Conservation (phyloP, 2,329 filamentous ascomycete species). For the Macrophomina pseudophaseolina region DNA sequence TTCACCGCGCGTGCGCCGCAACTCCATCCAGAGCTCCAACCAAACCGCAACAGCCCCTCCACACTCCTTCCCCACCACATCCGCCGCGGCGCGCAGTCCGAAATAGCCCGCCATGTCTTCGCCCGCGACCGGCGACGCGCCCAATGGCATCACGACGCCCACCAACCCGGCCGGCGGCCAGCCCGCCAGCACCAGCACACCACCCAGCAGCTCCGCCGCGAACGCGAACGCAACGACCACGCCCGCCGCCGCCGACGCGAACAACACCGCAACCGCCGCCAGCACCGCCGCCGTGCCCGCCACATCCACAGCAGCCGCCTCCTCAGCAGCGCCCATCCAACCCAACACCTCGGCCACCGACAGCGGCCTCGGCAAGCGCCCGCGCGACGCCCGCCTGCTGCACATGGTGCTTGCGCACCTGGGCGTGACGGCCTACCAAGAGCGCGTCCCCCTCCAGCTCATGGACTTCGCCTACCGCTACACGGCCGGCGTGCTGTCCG, state of each 20-base stretch:
- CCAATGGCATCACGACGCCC: slow-evolving; percentile 47
- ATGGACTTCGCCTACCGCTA: slow-evolving; percentile 88
- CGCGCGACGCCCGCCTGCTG: slow-evolving; percentile 78
- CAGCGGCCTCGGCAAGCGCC: slow-evolving; percentile 54
- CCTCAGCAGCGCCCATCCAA: slow-evolving; percentile 33
- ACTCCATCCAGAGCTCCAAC: background rate
- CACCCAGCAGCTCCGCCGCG: slow-evolving; percentile 45
- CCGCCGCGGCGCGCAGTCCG: background rate
- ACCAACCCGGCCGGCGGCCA: slow-evolving; percentile 33
- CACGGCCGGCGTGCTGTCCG: slow-evolving; percentile 72
- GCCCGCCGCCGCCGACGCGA: slow-evolving; percentile 17
- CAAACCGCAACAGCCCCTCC: background rate
- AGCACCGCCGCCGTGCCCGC: slow-evolving; percentile 12
- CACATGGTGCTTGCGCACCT: slow-evolving; percentile 80
- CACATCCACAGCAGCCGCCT: slow-evolving; percentile 22
- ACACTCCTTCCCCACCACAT: background rate
- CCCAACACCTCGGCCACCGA: slow-evolving; percentile 42
- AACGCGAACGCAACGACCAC: slow-evolving; percentile 35
- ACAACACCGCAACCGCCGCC: slow-evolving; percentile 34
- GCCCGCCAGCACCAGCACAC: slow-evolving; percentile 25
- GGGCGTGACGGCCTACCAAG: slow-evolving; percentile 79
- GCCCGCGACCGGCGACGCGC: slow-evolving; percentile 40
- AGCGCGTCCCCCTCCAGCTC: slow-evolving; percentile 79
- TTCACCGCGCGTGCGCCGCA: background rate
- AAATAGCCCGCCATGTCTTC: slow-evolving; percentile 40